Evolutionary conservation across 176 grass and related monocot species (phyloP).

Genomic region (Ananas comosus): DNA sequence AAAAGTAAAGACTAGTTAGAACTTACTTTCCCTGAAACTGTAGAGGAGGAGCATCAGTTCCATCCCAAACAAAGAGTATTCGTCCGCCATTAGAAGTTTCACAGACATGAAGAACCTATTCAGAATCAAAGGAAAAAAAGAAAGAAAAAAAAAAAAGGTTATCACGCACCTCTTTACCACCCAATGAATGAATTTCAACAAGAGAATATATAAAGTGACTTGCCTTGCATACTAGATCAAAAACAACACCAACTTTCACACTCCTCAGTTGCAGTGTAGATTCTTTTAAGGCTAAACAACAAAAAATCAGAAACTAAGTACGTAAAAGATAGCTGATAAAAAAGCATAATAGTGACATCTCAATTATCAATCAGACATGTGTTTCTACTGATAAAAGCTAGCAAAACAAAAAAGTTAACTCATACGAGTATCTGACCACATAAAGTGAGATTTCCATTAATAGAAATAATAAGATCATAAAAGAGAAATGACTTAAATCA

Average conservation of each 20-base stretch:
- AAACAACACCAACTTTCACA: conserved; percentile 37
- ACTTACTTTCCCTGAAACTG: conserved; percentile 26
- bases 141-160: background rate
- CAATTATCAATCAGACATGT: background rate
- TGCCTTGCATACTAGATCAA: conserved; percentile 88
- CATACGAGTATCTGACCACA: background rate
- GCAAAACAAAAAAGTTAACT: background rate
- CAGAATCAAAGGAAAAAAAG: conserved; percentile 11
- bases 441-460: background rate
- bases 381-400: background rate
- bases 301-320: conserved; percentile 19
- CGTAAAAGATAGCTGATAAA: conserved; percentile 5
- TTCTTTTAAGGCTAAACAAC: conserved; percentile 41
- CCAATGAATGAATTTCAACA: background rate
- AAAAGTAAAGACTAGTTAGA: conserved; percentile 6
- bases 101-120: conserved; percentile 79
- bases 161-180: background rate
- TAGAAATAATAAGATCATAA: background rate
- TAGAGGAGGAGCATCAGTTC: conserved; percentile 60
- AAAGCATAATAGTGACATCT: background rate
- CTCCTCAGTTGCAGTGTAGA: conserved; percentile 39
- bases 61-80: conserved; percentile 88
- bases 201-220: background rate
- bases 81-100: conserved; percentile 32
- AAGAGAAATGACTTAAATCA: background rate